Conservation (phyloP, 805 yeast genomes). For the Kodamaea lidongshanica region DNA sequence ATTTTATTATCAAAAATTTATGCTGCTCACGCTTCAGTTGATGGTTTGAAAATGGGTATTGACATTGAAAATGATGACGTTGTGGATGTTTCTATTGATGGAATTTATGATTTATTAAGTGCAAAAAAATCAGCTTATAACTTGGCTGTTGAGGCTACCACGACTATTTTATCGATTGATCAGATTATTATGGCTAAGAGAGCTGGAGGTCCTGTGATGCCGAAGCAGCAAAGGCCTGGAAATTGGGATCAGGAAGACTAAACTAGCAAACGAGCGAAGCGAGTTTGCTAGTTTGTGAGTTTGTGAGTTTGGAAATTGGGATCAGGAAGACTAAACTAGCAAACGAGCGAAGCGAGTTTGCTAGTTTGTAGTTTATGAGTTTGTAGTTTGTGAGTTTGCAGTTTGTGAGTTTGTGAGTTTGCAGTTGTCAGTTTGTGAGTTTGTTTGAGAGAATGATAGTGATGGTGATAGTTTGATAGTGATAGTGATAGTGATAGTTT, state of each 20-base stretch:
- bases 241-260: constrained; percentile 95
- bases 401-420: no score
- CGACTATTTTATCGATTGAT: constrained; percentile 84
- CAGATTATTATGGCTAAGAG: constrained; percentile 98
- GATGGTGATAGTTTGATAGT: no score
- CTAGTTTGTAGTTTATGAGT: no score
- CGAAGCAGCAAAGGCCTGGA: constrained; percentile 78
- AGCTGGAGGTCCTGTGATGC: constrained; percentile 96
- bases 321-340: no score
- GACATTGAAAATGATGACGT: constrained; percentile 68
- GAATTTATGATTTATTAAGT: constrained; percentile 72
- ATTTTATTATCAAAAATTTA: constrained; percentile 86
- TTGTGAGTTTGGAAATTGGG: no score
- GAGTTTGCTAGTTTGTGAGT: no score
- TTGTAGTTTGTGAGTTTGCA: no score
- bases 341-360: no score
- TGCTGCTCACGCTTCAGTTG: constrained; percentile 67
- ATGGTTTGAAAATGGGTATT: constrained; percentile 64
- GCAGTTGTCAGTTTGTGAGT: no score
- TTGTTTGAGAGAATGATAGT: no score
- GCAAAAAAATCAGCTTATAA: constrained; percentile 82
- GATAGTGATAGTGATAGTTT: no score
- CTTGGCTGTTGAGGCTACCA: constrained; percentile 93
- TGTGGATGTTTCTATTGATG: constrained; percentile 60
- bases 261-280: no score